Evolutionary conservation across 2,329 filamentous ascomycete genomes (phyloP), one percentile per base, ranked within the genome.

Genomic region (Fusarium nelsonii): DNA sequence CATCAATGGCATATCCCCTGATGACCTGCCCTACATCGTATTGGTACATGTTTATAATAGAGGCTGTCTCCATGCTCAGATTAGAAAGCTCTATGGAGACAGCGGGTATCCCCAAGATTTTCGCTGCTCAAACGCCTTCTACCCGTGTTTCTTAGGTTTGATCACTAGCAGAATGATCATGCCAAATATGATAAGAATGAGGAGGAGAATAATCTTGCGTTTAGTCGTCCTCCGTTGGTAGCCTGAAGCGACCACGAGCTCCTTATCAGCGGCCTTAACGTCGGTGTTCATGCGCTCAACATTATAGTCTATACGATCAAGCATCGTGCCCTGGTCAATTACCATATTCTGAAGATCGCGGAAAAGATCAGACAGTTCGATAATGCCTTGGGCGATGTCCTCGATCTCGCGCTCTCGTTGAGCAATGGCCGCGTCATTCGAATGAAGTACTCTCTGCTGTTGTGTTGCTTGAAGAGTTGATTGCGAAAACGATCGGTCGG

Each of bases 381-480:
- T 98, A 79, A 99, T 98, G 60, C 96, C 95, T 78, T 97, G 94
- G 3, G 96, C 96, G 68, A 99, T 99, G 73, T 97, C 94, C 76
- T 97, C 97, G 74, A 99, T 99, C 80, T 98, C 96, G 40, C 92
- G 90, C 81, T 99, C 96, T 68, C 96, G 92, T 78, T 98, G 96
- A 65, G 91, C 88, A 73, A 99, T 98, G 37, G 89, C 89, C 4
- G 90, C 85, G 77, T 98, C 95, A 76, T 97, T 94, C 61, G 90
- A 91, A 61, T 90, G 88, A 32, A 92, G 82, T 58, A 88, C 85
- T 70, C 87, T 87, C 74, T 89, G 87, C 56, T 92, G 88, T 34
- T 87, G 86, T 2, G 93, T 92, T 73, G 94, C 92, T 76, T 94
- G 91, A 3, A 98, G 86, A 1, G 95, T 93, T 0, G 91, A 92